These are phyloP conservation scores for Aspergillus ochraceus DNA, from an alignment of 2,329 filamentous ascomycete genomes.

Conservation along the genomic window DNA sequence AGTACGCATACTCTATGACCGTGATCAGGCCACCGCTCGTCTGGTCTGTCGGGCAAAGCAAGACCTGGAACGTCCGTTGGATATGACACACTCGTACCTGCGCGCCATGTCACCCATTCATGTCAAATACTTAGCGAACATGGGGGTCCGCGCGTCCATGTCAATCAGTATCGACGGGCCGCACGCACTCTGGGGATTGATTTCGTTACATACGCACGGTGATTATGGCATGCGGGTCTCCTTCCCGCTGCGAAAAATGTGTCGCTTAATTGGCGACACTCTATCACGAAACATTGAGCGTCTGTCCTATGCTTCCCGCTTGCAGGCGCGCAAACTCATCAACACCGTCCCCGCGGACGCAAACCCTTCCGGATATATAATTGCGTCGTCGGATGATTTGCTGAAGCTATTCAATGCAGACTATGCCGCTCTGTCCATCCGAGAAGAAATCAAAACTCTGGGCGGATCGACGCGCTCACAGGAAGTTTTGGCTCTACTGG, in stretches of 20 bases:
- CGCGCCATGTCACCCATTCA: slow-evolving; percentile 84
- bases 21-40: slow-evolving; percentile 75
- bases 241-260: slow-evolving; percentile 91
- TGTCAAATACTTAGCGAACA: slow-evolving; percentile 81
- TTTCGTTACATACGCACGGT: slow-evolving; percentile 84
- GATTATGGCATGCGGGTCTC: slow-evolving; percentile 83
- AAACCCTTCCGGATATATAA: slow-evolving; percentile 86
- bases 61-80: slow-evolving; percentile 67
- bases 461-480: slow-evolving; percentile 74
- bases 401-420: slow-evolving; percentile 83
- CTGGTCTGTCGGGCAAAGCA: slow-evolving; percentile 74
- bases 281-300: slow-evolving; percentile 86
- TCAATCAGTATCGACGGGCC: slow-evolving; percentile 90
- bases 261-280: slow-evolving; percentile 79
- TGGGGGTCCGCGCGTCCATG: slow-evolving; percentile 93
- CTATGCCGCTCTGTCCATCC: slow-evolving; percentile 79
- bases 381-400: slow-evolving; percentile 83
- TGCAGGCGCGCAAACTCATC: slow-evolving; percentile 85
- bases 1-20: slow-evolving; percentile 81
- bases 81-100: slow-evolving; percentile 81
- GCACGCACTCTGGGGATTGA: slow-evolving; percentile 80
- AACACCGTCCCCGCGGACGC: slow-evolving; percentile 79
- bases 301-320: slow-evolving; percentile 77
- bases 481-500: slow-evolving; percentile 79
- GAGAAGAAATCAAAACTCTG: slow-evolving; percentile 84